phyloP scores from a whole-genome alignment of 1,139 yeast species.

The Hemisphaericaspora lyxosophila region DNA sequence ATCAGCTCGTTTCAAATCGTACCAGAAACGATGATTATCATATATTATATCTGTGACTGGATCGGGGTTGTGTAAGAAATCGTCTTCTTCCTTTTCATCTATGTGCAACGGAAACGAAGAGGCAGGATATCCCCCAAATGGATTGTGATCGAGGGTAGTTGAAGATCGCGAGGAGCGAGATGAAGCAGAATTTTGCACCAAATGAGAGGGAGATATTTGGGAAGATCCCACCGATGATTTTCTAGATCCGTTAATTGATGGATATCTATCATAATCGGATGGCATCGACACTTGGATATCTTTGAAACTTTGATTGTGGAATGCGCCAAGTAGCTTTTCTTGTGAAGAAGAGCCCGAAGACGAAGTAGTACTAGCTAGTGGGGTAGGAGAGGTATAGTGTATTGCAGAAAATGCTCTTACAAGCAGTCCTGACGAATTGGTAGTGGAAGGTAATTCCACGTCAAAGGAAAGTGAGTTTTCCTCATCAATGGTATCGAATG shows the following conservation, averaged over 20 bases:
- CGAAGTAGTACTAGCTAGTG: neutral
- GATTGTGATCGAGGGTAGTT: constrained; percentile 23
- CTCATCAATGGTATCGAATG: constrained; percentile 1
- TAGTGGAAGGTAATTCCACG: neutral
- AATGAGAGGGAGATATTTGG: neutral
- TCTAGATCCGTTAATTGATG: constrained; percentile 1
- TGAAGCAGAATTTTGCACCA: neutral
- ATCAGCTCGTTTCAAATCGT: constrained; percentile 62
- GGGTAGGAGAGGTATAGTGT: neutral
- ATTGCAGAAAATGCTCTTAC: constrained; percentile 1
- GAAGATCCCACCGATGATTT: neutral
- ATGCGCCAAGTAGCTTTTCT: neutral
- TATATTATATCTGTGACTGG: constrained; percentile 81
- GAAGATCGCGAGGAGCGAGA: constrained; percentile 1
- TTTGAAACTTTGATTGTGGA: neutral
- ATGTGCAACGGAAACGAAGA: constrained; percentile 79
- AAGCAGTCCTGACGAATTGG: neutral
- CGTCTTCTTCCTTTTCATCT: constrained; percentile 89
- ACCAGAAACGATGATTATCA: constrained; percentile 59
- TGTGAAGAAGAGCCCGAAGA: neutral
- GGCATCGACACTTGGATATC: constrained; percentile 1
- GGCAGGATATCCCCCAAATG: constrained; percentile 94
- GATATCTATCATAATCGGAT: constrained; percentile 2
- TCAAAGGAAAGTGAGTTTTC: neutral
- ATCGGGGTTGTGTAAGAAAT: constrained; percentile 87